Evolutionary conservation across 1,139 yeast genomes (phyloP), one percentile per base, ranked within the genome.

Genomic region (Arxiozyma slooffiae): DNA sequence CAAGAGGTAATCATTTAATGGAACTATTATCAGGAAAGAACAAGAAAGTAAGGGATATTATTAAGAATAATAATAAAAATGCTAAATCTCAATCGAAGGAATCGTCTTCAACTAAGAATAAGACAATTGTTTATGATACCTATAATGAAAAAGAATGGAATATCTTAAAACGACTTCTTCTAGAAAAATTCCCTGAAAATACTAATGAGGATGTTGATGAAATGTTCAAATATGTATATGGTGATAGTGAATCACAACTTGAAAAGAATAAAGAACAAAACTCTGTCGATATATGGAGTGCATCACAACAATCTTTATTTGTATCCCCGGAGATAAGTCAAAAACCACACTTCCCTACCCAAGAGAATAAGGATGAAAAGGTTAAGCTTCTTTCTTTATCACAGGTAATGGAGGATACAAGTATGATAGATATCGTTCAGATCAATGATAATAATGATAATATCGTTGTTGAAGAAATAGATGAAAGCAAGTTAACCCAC

Each of bases 61-160:
- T 41, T 22, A 39, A 45, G 20, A 41, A 47, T 17, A 22, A 22
- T 23, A 17, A 40, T 24, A 20, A 26, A 23, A 42, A 41, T 21
- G 26, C 40, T 4, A 44, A 41, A 6, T 37, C 26, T 11, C 52
- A 48, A 30, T 45, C 41, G 8, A 49, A 30, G 17, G n/a, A n/a
- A n/a, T n/a, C 34, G 21, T 9, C 43, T 20, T 7, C 36, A 30
- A 41, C 4, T 18, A 40, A 40, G 14, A 11, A n/a, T 14, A 40
- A 23, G 8, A 40, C 24, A 26, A 24, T 24, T 11, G 23, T 26
- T 17, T 61, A 52, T 50, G 62, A 63, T 39, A 58, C 59, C 1
- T 65, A 61, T 51, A 60, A 60, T 44, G 56, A 57, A 16, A 53
- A 55, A 38, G 68, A 65, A 48, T 65, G 68, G 68, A 47, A 50